Conservation (phyloP, 1,284 basidiomycete species). For the Pholiota adiposa region DNA sequence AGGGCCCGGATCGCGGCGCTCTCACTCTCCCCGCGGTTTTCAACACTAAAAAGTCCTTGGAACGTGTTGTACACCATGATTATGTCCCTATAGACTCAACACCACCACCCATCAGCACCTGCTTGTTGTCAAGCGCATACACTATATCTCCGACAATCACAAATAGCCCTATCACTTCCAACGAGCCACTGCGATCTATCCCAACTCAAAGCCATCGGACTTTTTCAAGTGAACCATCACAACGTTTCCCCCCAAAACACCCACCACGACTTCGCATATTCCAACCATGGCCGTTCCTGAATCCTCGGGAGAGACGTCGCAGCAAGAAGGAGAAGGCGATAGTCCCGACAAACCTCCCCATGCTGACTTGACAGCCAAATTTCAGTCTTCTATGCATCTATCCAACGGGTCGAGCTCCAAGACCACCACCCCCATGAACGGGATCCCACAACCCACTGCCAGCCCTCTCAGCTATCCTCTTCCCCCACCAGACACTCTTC, state of each 20-base stretch:
- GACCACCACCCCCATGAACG: slow-evolving; percentile 27
- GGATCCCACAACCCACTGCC: slow-evolving; percentile 2
- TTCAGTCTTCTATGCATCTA: slow-evolving; percentile 25
- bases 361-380: slow-evolving; percentile 31
- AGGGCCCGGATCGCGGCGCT: slow-evolving; percentile 26
- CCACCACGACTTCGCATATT: slow-evolving; percentile 22
- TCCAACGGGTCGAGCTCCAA: slow-evolving; percentile 21
- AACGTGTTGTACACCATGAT: slow-evolving; percentile 42
- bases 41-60: slow-evolving; percentile 28
- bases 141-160: slow-evolving; percentile 21
- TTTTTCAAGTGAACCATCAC: slow-evolving; percentile 19
- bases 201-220: slow-evolving; percentile 7
- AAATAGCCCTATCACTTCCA: slow-evolving; percentile 26
- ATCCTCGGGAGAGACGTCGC: slow-evolving; percentile 51
- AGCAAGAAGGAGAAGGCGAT: slow-evolving; percentile 62
- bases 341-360: slow-evolving; percentile 63
- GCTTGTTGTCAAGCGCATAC: slow-evolving; percentile 27
- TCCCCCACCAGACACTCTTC: slow-evolving; percentile 56
- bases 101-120: slow-evolving; percentile 29
- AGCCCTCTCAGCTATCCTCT: slow-evolving; percentile 44
- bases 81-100: slow-evolving; percentile 40
- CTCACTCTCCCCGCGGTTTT: slow-evolving; percentile 17
- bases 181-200: slow-evolving; percentile 12
- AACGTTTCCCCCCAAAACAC: slow-evolving; percentile 21
- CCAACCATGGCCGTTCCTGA: slow-evolving; percentile 46